Base-by-base conservation (phyloP, 2,329 filamentous ascomycete genomes). In the Aspergillus sp. region DNA sequence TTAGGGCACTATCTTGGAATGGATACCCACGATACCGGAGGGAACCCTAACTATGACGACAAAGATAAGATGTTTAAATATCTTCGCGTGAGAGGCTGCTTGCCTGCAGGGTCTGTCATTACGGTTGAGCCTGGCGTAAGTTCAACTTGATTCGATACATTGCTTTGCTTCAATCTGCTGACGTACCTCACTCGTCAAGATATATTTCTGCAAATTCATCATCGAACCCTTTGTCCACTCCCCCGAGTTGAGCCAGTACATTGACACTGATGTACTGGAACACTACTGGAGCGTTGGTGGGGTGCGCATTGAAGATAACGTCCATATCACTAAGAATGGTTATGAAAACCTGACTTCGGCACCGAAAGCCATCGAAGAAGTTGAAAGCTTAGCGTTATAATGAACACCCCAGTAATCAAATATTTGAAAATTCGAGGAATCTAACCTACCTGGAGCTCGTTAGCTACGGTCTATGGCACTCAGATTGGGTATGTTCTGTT, bases 121-220 rank as follows among this genome's bases (percentile, higher is more conserved):
- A 98, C 93, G 0, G 91, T 97, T 35, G 93, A 98, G 73, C 93
- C 93, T 8, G 93, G 93, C 42, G 81, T 87, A 74, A 68, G 81
- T 74, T 45, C 32, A 42, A 5, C 9, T 2, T 19, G 19, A 19
- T 19, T 19, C 19, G 19, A 19, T 19, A 19, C 19, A 19, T 19
- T 19, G 19, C 19, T 19, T 19, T 19, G 19, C 19, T 10, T 33
- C 42, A 34, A 33, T 42, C 32, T 35, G 7, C 26, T 43, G 29
- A 34, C 55, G 43, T 7, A 8, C 32, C 12, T 30, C 29, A 41
- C 28, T 46, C 29, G 43, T 3, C 19, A 42, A 82, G 80, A 82
- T 91, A 52, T 96, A 96, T 70, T 96, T 96, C 67, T 94, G 88
- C 68, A 79, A 81, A 19, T 95, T 90, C 63, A 94, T 94, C 53